Conservation (phyloP, 192 early-diverging fungal species). For the Spinellus fusiger region DNA sequence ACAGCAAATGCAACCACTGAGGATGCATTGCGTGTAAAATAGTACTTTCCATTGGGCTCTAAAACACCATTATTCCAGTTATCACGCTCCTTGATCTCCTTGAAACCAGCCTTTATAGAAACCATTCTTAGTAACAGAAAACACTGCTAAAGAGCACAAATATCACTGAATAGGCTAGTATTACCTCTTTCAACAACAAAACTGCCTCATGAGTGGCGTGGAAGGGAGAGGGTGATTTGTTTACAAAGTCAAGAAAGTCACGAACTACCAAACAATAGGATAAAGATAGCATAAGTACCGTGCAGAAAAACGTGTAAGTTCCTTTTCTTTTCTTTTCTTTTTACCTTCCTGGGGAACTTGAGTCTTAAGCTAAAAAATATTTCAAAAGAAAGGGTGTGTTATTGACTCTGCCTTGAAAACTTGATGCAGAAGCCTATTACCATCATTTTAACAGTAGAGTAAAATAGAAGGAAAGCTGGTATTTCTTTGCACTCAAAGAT, state of each 20-base stretch:
- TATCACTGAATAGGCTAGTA: not conserved
- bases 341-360: not conserved
- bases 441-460: too few relatives aligned
- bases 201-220: conserved; percentile 86
- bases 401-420: too few relatives aligned
- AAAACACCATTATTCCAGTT: conserved; percentile 65
- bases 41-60: conserved; percentile 84
- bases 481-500: too few relatives aligned
- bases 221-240: conserved; percentile 91
- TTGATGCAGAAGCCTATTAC: too few relatives aligned
- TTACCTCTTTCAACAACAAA: conserved; percentile 48
- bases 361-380: not conserved
- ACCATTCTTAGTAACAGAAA: not conserved
- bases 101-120: conserved; percentile 66
- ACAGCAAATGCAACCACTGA: conserved; percentile 90
- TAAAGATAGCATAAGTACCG: not conserved
- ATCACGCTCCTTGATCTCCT: conserved; percentile 85
- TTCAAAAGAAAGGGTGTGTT: not conserved
- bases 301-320: not conserved
- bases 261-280: conserved; percentile 14
- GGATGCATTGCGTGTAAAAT: conserved; percentile 90
- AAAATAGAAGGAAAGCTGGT: too few relatives aligned
- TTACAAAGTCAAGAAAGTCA: conserved; percentile 85
- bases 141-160: too few relatives aligned
- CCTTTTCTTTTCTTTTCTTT: not conserved